A percentile compares a stretch with the other conserved stretches of the same genome.
phyloP scores from a whole-genome alignment of 169 alveolate species.

The Eimeria brunetti region DNA sequence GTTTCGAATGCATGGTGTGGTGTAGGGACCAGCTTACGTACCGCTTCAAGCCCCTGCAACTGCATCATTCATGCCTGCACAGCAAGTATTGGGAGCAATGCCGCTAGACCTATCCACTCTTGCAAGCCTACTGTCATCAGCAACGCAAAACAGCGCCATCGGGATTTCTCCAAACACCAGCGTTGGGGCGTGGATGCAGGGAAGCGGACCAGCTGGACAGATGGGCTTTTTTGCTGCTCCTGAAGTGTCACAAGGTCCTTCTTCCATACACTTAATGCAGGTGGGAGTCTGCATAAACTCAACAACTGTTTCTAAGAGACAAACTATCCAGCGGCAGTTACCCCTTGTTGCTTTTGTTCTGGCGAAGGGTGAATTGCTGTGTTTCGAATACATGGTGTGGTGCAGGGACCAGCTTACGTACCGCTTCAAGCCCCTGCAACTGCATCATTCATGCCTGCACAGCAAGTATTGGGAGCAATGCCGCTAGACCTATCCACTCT shows the following conservation, averaged over 20 bases:
- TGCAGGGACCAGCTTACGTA: neutral
- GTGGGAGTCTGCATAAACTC: neutral
- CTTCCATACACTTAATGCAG: neutral
- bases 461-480: no score
- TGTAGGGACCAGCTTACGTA: neutral
- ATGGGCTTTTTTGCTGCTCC: neutral
- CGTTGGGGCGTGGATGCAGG: neutral
- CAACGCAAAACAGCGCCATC: neutral
- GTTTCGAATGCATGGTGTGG: neutral
- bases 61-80: neutral
- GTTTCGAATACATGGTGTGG: neutral
- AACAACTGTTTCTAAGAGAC: neutral
- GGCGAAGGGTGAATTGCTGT: neutral
- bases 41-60: neutral
- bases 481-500: neutral
- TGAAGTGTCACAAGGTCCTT: neutral
- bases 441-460: neutral
- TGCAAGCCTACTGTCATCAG: neutral
- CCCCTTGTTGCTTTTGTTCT: neutral
- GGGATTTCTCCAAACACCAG: neutral
- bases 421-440: neutral
- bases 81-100: no score
- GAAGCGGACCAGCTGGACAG: neutral
- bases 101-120: neutral
- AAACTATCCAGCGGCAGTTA: neutral